Conservation (phyloP, 352 stramenopile genomes). For the Phytophthora agathidicida region DNA sequence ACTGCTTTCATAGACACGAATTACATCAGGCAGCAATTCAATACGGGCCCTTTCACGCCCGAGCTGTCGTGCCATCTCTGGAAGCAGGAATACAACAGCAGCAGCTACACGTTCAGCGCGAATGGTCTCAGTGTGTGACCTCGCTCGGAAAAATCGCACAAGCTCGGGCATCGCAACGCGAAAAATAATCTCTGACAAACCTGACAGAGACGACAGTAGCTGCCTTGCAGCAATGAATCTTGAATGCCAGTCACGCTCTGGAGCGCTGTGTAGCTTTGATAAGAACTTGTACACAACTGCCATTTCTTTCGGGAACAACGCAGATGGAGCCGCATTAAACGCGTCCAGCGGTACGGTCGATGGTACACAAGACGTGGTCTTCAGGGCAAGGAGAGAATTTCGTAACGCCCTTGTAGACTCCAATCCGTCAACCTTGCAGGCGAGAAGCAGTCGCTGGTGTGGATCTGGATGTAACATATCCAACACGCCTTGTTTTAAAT, state of each 20-base stretch:
- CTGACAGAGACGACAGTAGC: slow-evolving; percentile 42
- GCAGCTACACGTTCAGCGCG: slow-evolving; percentile 48
- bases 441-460: slow-evolving; percentile 37
- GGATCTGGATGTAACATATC: slow-evolving; percentile 58
- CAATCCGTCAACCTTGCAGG: slow-evolving; percentile 37
- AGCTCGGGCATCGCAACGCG: slow-evolving; percentile 57
- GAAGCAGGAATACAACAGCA: slow-evolving; percentile 69
- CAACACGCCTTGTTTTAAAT: slow-evolving; percentile 60
- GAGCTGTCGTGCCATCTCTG: slow-evolving; percentile 46
- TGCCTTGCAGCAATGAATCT: slow-evolving; percentile 40
- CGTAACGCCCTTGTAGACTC: slow-evolving; percentile 15
- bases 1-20: slow-evolving; percentile 65
- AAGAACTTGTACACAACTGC: slow-evolving; percentile 57
- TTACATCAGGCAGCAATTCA: slow-evolving; percentile 50
- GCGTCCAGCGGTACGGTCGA: slow-evolving; percentile 13
- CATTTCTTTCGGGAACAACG: slow-evolving; percentile 57
- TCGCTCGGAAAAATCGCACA: slow-evolving; percentile 55
- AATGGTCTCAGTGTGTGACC: slow-evolving; percentile 45
- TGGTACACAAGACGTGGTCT: background rate
- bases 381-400: slow-evolving; percentile 2
- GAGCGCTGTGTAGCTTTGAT: slow-evolving; percentile 35
- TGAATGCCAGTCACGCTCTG: slow-evolving; percentile 45
- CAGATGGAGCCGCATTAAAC: slow-evolving; percentile 31
- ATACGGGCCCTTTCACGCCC: slow-evolving; percentile 34
- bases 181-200: slow-evolving; percentile 54